These are phyloP conservation scores for Tolypocladium nubicola DNA, from an alignment of 2,329 filamentous ascomycete genomes.

Conservation along the genomic window DNA sequence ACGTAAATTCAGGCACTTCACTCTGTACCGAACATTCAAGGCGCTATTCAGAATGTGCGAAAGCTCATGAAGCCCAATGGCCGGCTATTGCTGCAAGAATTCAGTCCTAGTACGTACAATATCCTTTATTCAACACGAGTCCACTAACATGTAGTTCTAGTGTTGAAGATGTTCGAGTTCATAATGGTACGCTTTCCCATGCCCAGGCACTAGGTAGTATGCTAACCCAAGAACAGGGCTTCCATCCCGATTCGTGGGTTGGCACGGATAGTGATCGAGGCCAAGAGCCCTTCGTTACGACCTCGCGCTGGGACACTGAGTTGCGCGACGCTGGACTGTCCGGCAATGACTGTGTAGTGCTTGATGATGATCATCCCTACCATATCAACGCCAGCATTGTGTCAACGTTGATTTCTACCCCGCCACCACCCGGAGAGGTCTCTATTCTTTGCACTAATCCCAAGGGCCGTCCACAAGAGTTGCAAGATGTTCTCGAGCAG, in stretches of 20 bases:
- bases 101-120: not conserved
- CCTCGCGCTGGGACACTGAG: constrained; percentile 2
- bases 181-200: not conserved
- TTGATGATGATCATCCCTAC: constrained; percentile 3
- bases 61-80: not conserved
- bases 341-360: constrained; percentile 1
- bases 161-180: not conserved
- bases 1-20: not conserved
- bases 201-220: too few relatives aligned
- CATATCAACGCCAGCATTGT: not conserved
- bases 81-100: not conserved
- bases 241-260: not conserved
- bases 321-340: constrained; percentile 2
- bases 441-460: not conserved
- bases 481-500: not conserved
- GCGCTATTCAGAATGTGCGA: not conserved
- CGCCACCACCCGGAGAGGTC: not conserved
- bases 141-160: not conserved
- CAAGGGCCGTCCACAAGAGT: not conserved
- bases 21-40: not conserved
- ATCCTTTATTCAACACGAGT: not conserved
- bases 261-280: not conserved
- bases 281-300: not conserved
- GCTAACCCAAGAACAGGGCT: not conserved
- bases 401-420: not conserved